Conservation (phyloP, 371 early-diverging fungal species). For the Mortierella sp. region DNA sequence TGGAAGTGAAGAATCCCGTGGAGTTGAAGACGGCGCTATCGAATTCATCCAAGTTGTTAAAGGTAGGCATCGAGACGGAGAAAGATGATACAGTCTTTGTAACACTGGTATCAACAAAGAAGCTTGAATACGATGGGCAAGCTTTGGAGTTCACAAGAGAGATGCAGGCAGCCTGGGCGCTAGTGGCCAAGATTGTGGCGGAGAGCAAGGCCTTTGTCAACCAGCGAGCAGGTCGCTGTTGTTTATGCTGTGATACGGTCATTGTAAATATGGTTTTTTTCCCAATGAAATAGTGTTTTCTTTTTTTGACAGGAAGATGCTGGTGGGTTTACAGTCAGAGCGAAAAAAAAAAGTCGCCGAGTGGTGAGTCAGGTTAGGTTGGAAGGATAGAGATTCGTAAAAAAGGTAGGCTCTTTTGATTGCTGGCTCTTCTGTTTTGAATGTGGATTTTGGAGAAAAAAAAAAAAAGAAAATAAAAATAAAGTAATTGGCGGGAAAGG, state of each 20-base stretch:
- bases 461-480: neutral
- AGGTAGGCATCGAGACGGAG: slow-evolving; percentile 20
- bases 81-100: neutral
- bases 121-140: slow-evolving; percentile 22
- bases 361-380: too few species aligned
- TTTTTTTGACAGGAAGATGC: neutral
- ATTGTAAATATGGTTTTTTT: neutral
- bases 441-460: neutral
- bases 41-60: slow-evolving; percentile 20
- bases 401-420: neutral
- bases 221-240: slow-evolving; percentile 11
- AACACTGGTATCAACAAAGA: slow-evolving; percentile 20
- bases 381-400: neutral
- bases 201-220: slow-evolving; percentile 19
- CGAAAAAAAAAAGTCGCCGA: neutral
- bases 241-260: slow-evolving; percentile 10
- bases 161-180: slow-evolving; percentile 26
- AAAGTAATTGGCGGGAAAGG: neutral
- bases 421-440: neutral
- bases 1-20: slow-evolving; percentile 22
- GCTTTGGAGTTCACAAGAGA: slow-evolving; percentile 19
- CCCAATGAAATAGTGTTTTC: neutral
- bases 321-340: neutral
- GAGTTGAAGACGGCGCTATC: slow-evolving; percentile 31
- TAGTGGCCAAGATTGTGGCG: slow-evolving; percentile 15